Percentiles rank a stretch among this genome's conserved stretches.
Conservation (phyloP, 306 rosid genomes). For the Ziziphus jujuba region DNA sequence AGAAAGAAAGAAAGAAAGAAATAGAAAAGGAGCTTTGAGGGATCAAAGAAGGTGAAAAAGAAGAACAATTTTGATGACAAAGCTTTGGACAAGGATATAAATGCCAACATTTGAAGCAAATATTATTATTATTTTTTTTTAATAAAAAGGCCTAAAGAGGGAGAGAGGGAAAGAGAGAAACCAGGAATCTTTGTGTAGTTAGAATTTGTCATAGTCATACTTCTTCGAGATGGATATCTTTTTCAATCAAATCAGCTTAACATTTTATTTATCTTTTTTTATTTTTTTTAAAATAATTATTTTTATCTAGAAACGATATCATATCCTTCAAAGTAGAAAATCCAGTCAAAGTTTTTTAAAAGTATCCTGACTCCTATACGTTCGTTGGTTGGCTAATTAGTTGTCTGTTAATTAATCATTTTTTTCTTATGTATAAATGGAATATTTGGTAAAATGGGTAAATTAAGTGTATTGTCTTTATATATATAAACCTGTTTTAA, state of each 20-base stretch:
- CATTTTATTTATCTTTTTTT: no score
- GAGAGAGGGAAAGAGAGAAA: background rate
- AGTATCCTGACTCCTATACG: background rate
- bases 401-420: background rate
- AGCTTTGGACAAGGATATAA: no score
- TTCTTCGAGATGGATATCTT: constrained; percentile 9
- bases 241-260: constrained; percentile 8
- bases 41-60: no score
- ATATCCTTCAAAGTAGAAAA: constrained; percentile 6
- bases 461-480: no score
- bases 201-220: background rate
- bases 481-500: no score
- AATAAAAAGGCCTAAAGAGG: background rate
- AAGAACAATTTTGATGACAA: no score
- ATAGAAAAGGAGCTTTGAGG: no score
- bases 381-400: background rate
- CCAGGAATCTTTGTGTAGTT: background rate
- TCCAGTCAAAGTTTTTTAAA: background rate
- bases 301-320: background rate
- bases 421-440: no score
- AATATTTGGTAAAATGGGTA: background rate
- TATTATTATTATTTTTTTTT: no score
- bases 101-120: no score
- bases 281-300: no score
- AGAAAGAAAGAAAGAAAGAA: no score